These are phyloP conservation scores for Monsonia emarginata DNA, from an alignment of 441 rosid genomes.

Conservation along the genomic window DNA sequence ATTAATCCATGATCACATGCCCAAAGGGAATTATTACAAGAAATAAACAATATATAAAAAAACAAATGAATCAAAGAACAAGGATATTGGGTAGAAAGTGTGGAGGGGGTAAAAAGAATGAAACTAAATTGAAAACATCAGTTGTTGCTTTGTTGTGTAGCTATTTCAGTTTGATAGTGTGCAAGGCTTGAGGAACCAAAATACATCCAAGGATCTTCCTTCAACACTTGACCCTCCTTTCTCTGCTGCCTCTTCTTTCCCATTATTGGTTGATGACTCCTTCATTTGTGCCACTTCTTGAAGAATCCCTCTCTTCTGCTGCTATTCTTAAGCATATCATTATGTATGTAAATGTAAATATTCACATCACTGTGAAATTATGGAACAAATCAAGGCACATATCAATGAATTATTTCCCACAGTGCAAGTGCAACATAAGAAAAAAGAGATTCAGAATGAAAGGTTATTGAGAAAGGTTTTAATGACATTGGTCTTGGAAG, in stretches of 20 bases:
- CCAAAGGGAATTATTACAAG: not conserved
- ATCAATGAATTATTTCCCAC: not conserved
- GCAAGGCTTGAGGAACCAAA: constrained; percentile 91
- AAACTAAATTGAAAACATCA: not conserved
- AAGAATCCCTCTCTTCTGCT: constrained; percentile 46
- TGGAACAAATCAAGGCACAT: not conserved
- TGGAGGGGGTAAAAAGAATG: constrained; percentile 16
- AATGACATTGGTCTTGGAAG: too few relatives aligned
- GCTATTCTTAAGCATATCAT: not conserved
- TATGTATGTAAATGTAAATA: not conserved
- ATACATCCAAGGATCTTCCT: constrained; percentile 46
- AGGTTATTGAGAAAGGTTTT: not conserved
- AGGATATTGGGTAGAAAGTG: too few relatives aligned
- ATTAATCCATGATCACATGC: not conserved
- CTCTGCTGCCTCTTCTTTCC: constrained; percentile 30
- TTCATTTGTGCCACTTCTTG: constrained; percentile 40
- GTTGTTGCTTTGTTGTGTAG: not conserved
- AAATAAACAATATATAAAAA: too few relatives aligned
- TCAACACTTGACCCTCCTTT: too few relatives aligned
- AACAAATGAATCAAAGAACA: too few relatives aligned
- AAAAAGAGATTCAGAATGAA: not conserved
- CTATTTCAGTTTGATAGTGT: constrained; percentile 35
- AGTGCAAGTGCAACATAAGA: not conserved
- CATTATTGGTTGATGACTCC: constrained; percentile 11
- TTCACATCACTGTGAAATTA: not conserved